Evolutionary conservation across 495 filamentous ascomycete genomes (phyloP).

Genomic region (Sordaria brevicollis): DNA sequence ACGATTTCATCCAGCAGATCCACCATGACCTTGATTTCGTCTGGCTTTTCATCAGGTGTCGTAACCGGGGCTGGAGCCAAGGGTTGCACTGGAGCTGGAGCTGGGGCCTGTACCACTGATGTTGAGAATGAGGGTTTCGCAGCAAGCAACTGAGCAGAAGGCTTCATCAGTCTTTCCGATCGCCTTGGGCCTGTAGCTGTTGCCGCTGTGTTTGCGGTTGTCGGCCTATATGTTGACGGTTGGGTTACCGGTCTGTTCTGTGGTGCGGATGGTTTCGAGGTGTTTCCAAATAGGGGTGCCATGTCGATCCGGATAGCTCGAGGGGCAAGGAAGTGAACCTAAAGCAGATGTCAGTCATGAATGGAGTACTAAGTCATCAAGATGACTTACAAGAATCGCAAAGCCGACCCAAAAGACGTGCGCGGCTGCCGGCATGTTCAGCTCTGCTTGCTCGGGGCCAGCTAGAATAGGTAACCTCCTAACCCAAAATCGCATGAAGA

Average conservation of each 20-base stretch:
- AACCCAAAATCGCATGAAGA: constrained; percentile 46
- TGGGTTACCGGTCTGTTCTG: constrained; percentile 5
- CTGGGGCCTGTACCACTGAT: not conserved
- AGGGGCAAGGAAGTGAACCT: constrained; percentile 37
- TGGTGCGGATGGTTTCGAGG: not conserved
- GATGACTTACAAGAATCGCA: constrained; percentile 41
- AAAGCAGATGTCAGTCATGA: constrained; percentile 19
- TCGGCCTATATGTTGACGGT: constrained; percentile 6
- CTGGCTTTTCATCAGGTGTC: not conserved
- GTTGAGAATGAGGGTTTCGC: not conserved
- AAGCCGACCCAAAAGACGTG: constrained; percentile 49
- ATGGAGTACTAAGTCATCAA: constrained; percentile 9
- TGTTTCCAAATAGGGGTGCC: constrained; percentile 43
- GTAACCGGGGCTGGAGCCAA: not conserved
- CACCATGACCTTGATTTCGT: constrained; percentile 22
- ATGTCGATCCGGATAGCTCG: constrained; percentile 43
- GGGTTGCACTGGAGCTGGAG: not conserved
- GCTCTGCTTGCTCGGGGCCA: constrained; percentile 27
- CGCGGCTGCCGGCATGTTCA: constrained; percentile 31
- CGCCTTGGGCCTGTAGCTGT: not conserved
- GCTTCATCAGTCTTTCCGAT: not conserved
- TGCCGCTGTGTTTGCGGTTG: not conserved
- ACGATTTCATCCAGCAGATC: constrained; percentile 36
- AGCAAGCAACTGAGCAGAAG: not conserved
- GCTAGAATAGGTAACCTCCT: constrained; percentile 39